Conservation (phyloP, 2,329 filamentous ascomycete species). For the Davidsoniella virescens region DNA sequence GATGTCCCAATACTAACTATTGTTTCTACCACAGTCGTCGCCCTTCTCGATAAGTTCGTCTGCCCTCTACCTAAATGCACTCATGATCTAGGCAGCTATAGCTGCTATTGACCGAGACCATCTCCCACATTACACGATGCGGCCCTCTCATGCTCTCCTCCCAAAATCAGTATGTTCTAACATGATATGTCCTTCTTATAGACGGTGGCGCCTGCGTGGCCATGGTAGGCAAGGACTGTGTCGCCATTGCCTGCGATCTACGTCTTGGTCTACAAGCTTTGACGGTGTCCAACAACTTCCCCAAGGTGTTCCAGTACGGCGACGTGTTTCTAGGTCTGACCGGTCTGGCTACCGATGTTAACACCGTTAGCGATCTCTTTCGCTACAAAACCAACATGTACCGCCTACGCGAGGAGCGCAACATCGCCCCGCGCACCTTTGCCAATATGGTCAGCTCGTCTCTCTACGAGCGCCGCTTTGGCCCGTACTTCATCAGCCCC, state of each 20-base stretch:
- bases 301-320: conserved; percentile 97
- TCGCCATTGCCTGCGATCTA: conserved; percentile 97
- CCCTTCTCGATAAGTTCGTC: conserved; percentile 87
- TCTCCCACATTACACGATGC: conserved; percentile 2
- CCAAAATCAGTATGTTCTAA: conserved; percentile 1
- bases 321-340: conserved; percentile 92
- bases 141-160: conserved; percentile 2
- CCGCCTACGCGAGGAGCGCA: conserved; percentile 90
- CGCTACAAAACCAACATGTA: conserved; percentile 99
- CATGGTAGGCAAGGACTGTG: conserved; percentile 99
- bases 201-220: conserved; percentile 89
- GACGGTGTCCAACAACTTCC: conserved; percentile 99
- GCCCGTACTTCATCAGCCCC: conserved; percentile 88
- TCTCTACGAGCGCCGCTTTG: conserved; percentile 91
- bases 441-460: conserved; percentile 85
- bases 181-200: conserved; percentile 18
- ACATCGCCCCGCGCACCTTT: conserved; percentile 87
- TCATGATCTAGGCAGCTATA: background rate
- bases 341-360: conserved; percentile 88
- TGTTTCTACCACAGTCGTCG: conserved; percentile 44
- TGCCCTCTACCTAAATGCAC: conserved; percentile 1
- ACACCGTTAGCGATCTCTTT: conserved; percentile 89
- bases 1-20: conserved; percentile 19
- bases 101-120: background rate
- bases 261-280: conserved; percentile 91